Evolutionary conservation across 139 green algal genomes (phyloP).

Genomic region (Chlamydomonas sp.): DNA sequence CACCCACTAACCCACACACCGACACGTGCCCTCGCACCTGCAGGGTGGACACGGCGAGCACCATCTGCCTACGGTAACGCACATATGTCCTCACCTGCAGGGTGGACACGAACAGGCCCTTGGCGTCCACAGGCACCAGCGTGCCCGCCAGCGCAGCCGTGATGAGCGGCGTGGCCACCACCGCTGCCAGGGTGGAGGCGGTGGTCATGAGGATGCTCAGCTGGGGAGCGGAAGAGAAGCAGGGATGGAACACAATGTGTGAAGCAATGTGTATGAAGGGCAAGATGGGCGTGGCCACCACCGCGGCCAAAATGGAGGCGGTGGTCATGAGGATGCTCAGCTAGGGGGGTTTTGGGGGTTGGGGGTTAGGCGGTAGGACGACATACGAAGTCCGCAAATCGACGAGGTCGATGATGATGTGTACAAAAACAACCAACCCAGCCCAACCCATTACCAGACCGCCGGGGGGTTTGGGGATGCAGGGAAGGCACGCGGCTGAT

Average conservation of each 20-base stretch:
- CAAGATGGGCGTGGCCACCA: slow-evolving; percentile 76
- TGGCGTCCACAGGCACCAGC: slow-evolving; percentile 71
- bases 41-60: too few species aligned
- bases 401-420: slow-evolving; percentile 1
- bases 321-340: slow-evolving; percentile 64
- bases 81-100: slow-evolving; percentile 52
- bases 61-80: too few species aligned
- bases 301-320: slow-evolving; percentile 67
- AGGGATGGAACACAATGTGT: slow-evolving; percentile 63
- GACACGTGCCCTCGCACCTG: too few species aligned
- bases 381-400: too few species aligned
- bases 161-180: slow-evolving; percentile 77
- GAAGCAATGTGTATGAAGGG: slow-evolving; percentile 30
- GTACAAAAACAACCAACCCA: neutral
- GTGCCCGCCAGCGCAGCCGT: slow-evolving; percentile 75
- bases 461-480: too few species aligned
- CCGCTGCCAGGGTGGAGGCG: slow-evolving; percentile 68
- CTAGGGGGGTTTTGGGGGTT: neutral
- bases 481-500: too few species aligned
- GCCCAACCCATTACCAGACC: too few species aligned
- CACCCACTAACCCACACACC: too few species aligned
- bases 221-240: neutral
- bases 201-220: slow-evolving; percentile 64
- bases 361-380: too few species aligned
- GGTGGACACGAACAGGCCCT: slow-evolving; percentile 73